phyloP scores from a whole-genome alignment of 1,284 basidiomycete species.

The Ustilago loliicola region DNA sequence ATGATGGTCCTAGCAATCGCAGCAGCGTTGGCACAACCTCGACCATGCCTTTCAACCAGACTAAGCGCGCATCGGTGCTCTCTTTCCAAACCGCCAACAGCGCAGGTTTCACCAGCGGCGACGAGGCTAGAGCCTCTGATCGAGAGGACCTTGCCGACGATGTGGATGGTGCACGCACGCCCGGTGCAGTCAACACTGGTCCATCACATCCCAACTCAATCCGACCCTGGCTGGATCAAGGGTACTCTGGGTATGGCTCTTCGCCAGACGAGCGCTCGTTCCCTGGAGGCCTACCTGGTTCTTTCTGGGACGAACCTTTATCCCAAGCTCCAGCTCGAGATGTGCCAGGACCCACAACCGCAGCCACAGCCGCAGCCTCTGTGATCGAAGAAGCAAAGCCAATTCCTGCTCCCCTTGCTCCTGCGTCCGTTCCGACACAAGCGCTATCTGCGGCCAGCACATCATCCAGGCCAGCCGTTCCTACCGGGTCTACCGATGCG shows the following conservation, averaged over 20 bases:
- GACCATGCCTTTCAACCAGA: conserved; percentile 31
- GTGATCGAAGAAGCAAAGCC: neutral
- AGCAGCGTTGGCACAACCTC: conserved; percentile 48
- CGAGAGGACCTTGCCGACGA: conserved; percentile 27
- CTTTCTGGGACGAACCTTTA: conserved; percentile 40
- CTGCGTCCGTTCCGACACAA: conserved; percentile 1
- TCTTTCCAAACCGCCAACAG: conserved; percentile 67
- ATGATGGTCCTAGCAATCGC: conserved; percentile 41
- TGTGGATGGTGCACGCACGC: neutral
- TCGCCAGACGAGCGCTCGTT: conserved; percentile 42
- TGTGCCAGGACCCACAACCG: neutral
- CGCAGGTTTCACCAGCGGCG: conserved; percentile 55
- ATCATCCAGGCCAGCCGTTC: neutral
- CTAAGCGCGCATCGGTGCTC: conserved; percentile 57
- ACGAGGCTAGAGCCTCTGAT: conserved; percentile 40
- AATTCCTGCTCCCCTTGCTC: neutral
- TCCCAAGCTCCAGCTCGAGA: neutral
- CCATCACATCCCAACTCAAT: conserved; percentile 4
- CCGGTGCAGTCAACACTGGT: conserved; percentile 5
- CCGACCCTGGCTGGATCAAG: conserved; percentile 42
- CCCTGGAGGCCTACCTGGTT: conserved; percentile 43
- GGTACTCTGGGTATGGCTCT: conserved; percentile 22
- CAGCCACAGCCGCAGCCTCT: neutral
- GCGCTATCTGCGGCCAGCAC: neutral
- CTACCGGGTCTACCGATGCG: conserved; percentile 2